Base-by-base conservation (phyloP, 2,329 filamentous ascomycete genomes). In the Aspergillus candidus region DNA sequence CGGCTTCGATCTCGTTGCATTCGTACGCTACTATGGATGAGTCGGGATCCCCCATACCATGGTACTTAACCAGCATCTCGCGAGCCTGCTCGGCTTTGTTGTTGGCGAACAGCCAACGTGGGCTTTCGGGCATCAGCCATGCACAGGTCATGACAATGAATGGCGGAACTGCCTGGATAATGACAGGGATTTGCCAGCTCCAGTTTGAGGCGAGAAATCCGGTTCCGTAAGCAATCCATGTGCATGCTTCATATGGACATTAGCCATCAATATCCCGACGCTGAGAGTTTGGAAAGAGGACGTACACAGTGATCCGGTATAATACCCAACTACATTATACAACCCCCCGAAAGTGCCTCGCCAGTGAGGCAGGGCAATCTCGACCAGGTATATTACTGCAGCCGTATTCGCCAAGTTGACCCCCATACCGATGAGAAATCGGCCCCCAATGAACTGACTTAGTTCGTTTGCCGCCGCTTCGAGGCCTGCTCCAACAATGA, bases 61-160 rank as follows among this genome's bases (percentile, higher is more conserved):
- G 81, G 53, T 78, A 79, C 48, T 75, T 76, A 6, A 75, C 71
- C 45, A 86, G 71, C 4, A 78, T 73, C 5, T 70, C 63, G n/a
- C 76, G 65, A 1, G 78, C 79, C 50, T 82, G 71, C 15, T 80
- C 77, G 11, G 74, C 70, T 6, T 76, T 73, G 47, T 78, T 75
- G 43, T 79, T 74, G 35, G 76, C 74, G 42, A 80, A 77, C 15
- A 82, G 67, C 79, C 79, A 83, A 44, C 80, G 65, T 2, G 81
- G 81, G 3, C 76, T 80, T 54, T 84, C 80, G 0, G 81, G 80
- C 1, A 83, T 65, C 50, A 80, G 72, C 44, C 72, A 78, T 4
- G 74, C 68, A 15, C 72, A 63, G 27, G 70, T 31, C 35, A 76
- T 65, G 38, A 81, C 75, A 6, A 81, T 55, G 4, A 58, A 51